phyloP scores from a whole-genome alignment of 2,329 filamentous ascomycete genomes.

The Fusarium odoratissimum region DNA sequence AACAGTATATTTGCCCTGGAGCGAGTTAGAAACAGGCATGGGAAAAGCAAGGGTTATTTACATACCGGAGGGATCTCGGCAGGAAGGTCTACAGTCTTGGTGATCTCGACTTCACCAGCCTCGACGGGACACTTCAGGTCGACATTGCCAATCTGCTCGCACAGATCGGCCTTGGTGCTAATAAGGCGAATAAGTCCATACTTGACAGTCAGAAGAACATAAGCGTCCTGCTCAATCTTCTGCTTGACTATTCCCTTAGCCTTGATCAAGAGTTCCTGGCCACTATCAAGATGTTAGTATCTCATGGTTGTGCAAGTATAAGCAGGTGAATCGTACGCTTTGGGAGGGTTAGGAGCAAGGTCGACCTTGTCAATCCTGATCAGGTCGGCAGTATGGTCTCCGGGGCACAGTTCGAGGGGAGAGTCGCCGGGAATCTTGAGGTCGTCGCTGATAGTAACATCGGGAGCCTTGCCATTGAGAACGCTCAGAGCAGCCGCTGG shows the following conservation, averaged over 20 bases:
- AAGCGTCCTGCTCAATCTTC: constrained; percentile 80
- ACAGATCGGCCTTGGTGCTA: constrained; percentile 83
- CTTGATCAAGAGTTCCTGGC: constrained; percentile 79
- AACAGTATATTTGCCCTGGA: constrained; percentile 88
- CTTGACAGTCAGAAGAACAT: constrained; percentile 87
- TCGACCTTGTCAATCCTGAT: constrained; percentile 84
- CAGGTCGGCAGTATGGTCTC: constrained; percentile 75
- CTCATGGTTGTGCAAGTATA: background rate
- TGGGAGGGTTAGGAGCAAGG: constrained; percentile 85
- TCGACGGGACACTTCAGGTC: constrained; percentile 90
- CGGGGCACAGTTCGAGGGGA: constrained; percentile 81
- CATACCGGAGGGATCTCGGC: constrained; percentile 88
- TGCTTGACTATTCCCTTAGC: constrained; percentile 81
- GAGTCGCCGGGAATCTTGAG: constrained; percentile 84
- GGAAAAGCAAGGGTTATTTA: constrained; percentile 38
- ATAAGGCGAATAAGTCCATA: constrained; percentile 93
- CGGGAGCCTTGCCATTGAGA: constrained; percentile 49
- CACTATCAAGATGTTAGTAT: constrained; percentile 65
- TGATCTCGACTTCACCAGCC: constrained; percentile 77
- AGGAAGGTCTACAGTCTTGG: constrained; percentile 87
- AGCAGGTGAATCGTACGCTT: constrained; percentile 71
- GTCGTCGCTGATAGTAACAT: constrained; percentile 60
- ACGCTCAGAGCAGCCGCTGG: constrained; percentile 60
- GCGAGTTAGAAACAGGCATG: constrained; percentile 35
- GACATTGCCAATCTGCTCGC: constrained; percentile 88